Percentiles rank a stretch among this genome's conserved stretches.
Evolutionary conservation across 768 basidiomycete genomes (phyloP).

Genomic region (Dentipellis sp.): DNA sequence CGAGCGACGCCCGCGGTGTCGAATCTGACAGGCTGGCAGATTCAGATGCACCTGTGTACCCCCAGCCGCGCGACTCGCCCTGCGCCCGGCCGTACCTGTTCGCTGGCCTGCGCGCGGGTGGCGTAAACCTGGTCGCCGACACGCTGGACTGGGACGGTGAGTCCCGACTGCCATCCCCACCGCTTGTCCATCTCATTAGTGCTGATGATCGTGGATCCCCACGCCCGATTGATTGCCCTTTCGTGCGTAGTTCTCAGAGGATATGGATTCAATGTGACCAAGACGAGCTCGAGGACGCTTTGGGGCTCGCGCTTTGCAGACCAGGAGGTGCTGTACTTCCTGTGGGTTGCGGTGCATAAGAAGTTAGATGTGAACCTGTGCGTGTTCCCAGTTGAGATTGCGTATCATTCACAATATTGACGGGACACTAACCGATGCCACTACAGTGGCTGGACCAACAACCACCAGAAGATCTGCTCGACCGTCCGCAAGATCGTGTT

Average conservation of each 20-base stretch:
- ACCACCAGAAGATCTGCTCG: not conserved
- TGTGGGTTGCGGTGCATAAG: conserved; percentile 15
- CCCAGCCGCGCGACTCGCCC: not conserved
- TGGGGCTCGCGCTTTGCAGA: not conserved
- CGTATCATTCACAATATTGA: too few relatives aligned
- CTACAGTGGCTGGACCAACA: not conserved
- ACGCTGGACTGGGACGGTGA: conserved; percentile 15
- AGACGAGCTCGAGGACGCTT: not conserved
- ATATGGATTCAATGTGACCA: too few relatives aligned
- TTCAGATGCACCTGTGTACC: not conserved
- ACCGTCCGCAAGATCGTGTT: not conserved
- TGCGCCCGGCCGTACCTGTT: conserved; percentile 7
- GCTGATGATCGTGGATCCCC: conserved; percentile 1
- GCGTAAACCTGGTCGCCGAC: conserved; percentile 6
- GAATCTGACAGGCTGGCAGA: not conserved
- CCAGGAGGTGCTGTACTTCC: conserved; percentile 9
- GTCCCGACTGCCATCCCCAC: not conserved
- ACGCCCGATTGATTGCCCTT: not conserved
- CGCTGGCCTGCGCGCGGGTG: conserved; percentile 1
- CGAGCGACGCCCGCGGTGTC: not conserved
- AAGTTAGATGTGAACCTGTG: not conserved
- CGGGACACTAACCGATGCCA: too few relatives aligned
- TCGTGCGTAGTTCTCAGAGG: not conserved
- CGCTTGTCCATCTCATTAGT: not conserved
- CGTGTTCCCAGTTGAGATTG: too few relatives aligned